phyloP scores from a whole-genome alignment of 805 yeast genomes.

The Henningerozyma blattae region DNA sequence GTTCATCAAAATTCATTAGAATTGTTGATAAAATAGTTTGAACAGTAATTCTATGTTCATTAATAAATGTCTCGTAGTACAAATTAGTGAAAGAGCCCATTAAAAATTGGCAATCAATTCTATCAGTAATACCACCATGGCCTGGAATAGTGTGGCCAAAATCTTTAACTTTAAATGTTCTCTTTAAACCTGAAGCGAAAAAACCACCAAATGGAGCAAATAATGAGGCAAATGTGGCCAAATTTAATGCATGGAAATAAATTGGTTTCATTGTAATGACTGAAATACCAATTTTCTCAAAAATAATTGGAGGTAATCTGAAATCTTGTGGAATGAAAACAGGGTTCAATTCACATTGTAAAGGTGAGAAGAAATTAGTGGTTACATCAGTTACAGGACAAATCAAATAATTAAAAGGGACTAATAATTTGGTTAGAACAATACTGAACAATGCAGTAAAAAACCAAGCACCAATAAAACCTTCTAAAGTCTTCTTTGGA shows the following conservation, averaged over 20 bases:
- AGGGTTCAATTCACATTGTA: conserved; percentile 75
- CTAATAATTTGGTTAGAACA: conserved; percentile 48
- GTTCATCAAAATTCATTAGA: conserved; percentile 53
- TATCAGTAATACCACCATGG: conserved; percentile 95
- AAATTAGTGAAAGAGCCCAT: conserved; percentile 94
- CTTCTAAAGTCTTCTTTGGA: conserved; percentile 96
- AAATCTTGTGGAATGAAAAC: conserved; percentile 76
- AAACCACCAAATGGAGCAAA: conserved; percentile 99
- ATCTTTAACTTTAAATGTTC: conserved; percentile 93
- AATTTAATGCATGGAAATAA: conserved; percentile 73
- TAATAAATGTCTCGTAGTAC: conserved; percentile 85
- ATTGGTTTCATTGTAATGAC: conserved; percentile 67
- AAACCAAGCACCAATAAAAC: conserved; percentile 95
- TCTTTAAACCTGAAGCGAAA: conserved; percentile 93
- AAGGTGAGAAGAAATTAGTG: conserved; percentile 44
- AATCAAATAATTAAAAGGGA: conserved; percentile 61
- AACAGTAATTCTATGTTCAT: conserved; percentile 57
- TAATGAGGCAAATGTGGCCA: conserved; percentile 91
- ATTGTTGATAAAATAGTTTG: conserved; percentile 68
- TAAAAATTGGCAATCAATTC: conserved; percentile 94
- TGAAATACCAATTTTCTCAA: conserved; percentile 34
- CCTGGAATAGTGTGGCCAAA: conserved; percentile 98
- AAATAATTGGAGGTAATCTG: conserved; percentile 59
- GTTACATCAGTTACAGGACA: conserved; percentile 74
- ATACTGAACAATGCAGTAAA: conserved; percentile 75